Base-by-base conservation (phyloP, 2,329 filamentous ascomycete species). In the Macrophomina tecta region DNA sequence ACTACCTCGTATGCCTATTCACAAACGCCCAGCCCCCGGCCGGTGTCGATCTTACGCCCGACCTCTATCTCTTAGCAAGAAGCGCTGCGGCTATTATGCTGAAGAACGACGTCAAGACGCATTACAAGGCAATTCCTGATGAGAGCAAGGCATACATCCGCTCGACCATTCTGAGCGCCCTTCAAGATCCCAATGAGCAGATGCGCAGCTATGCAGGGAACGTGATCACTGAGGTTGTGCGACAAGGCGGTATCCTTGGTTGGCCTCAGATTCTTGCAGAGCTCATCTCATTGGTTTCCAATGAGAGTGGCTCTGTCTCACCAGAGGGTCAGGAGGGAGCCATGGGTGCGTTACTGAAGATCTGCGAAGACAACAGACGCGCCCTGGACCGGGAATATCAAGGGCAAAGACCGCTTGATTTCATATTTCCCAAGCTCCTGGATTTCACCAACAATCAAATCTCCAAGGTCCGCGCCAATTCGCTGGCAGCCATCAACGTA, bases 281-380 rank as follows among this genome's bases (percentile, higher is more conserved):
- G 72, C 85, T 99, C 23, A 81, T 98, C 70, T 85, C 88, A 65
- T 85, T 97, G 78, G 87, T 97, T 69, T 86, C 87, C 70, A 96
- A 97, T 78, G 81, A 88, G 66, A 84, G 82, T 53, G 90, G 91
- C 48, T 88, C 90, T 69, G 83, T 89, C 28, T 83, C 92, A 6
- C 82, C 86, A 51, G 87, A 92, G 74, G 89, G 90, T 12, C 93
- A 97, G 76, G 94, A 99, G 78, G 94, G 94, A 69, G 94, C 93
- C 72, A 97, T 98, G 91, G 89, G 91, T 58, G 94, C 95, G 56
- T 84, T 99, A 79, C 84, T 91, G 77, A 98, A 98, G 83, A 94
- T 99, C 69, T 99, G 95, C 80, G 95, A 99, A 80, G 95, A 99
- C 81, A 97, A 97, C 81, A 90, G 88, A 74, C 93, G 91, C 76